phyloP scores from a whole-genome alignment of 805 yeast species.

The Debaryomyces hansenii region DNA sequence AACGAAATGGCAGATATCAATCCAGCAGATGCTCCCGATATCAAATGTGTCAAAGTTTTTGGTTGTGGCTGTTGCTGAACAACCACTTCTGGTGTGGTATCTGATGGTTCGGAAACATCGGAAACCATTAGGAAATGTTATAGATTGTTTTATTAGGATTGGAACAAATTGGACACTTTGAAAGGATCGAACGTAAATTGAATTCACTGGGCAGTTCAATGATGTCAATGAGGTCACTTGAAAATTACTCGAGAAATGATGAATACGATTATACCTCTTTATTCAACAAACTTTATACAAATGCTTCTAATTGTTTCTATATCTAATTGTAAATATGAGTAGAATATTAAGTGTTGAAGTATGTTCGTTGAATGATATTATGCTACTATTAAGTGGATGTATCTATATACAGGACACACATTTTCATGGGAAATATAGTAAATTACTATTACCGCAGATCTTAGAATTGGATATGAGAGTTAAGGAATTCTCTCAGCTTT shows the following conservation, averaged over 20 bases:
- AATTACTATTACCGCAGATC: not conserved
- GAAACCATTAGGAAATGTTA: not conserved
- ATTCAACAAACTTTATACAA: too few relatives aligned
- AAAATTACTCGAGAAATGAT: too few relatives aligned
- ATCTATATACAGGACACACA: not conserved
- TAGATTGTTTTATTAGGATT: not conserved
- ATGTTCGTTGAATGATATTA: too few relatives aligned
- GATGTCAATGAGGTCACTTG: too few relatives aligned
- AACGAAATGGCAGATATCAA: slow-evolving; percentile 73
- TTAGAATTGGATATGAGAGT: not conserved
- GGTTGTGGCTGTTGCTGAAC: not conserved
- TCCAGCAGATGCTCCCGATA: slow-evolving; percentile 86
- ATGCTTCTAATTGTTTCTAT: too few relatives aligned
- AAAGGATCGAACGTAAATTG: too few relatives aligned
- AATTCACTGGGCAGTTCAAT: too few relatives aligned
- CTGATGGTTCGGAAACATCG: not conserved
- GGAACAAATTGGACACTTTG: not conserved
- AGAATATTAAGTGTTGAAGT: too few relatives aligned
- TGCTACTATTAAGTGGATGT: not conserved
- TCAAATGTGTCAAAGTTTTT: slow-evolving; percentile 46
- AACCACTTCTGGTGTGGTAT: not conserved
- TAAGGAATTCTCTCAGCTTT: slow-evolving; percentile 10
- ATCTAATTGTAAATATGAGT: too few relatives aligned
- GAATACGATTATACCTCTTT: too few relatives aligned
- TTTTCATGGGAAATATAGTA: not conserved